These are phyloP conservation scores for Clavispora phyllophila DNA, from an alignment of 805 yeast genomes.

Conservation along the genomic window DNA sequence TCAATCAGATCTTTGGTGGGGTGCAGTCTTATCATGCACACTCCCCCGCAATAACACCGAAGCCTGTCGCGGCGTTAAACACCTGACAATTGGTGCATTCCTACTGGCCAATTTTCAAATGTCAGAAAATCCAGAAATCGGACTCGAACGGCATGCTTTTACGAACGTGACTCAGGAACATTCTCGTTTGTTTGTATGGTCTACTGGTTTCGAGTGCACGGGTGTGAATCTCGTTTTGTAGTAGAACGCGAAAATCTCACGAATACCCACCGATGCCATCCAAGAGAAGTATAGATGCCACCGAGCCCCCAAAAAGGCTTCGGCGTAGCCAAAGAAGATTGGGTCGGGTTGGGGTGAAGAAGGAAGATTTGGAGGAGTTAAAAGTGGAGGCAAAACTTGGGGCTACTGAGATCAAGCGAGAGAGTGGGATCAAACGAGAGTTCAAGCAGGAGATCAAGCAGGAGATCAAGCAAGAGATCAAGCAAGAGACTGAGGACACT, in stretches of 20 bases:
- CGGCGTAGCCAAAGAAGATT: background rate
- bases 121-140: background rate
- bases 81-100: background rate
- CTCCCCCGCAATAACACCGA: background rate
- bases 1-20: background rate
- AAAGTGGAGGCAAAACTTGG: background rate
- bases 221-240: background rate
- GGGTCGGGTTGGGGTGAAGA: background rate
- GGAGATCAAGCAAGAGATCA: background rate
- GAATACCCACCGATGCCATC: background rate
- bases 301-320: background rate
- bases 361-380: background rate
- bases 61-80: background rate
- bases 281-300: background rate
- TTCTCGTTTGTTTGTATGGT: no score
- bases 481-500: background rate
- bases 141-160: no score
- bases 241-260: background rate
- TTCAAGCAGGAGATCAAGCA: background rate
- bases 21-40: background rate
- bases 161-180: no score
- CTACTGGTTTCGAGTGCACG: background rate
- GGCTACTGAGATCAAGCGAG: background rate
- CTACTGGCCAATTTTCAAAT: background rate
- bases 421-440: background rate